Evolutionary conservation across 1,284 basidiomycete species (phyloP).

Genomic region (Rhizoctonia solani): DNA sequence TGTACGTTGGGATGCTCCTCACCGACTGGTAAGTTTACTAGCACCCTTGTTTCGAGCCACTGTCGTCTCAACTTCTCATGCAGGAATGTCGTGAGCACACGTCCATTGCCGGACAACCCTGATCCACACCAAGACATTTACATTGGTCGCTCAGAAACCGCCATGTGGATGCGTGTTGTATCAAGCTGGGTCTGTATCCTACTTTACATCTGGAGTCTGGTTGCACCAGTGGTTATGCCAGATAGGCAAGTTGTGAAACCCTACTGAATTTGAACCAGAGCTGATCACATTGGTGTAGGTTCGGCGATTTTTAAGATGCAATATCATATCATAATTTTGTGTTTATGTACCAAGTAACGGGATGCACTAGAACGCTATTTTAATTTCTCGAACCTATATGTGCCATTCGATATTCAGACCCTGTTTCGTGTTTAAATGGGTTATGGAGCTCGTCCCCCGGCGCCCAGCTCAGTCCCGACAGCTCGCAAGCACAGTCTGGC

Average conservation of each 20-base stretch:
- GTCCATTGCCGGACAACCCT: conserved; percentile 50
- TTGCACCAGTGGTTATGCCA: conserved; percentile 88
- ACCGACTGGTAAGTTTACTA: conserved; percentile 85
- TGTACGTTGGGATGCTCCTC: conserved; percentile 98
- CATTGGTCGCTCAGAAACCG: conserved; percentile 92
- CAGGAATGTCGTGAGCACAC: conserved; percentile 72
- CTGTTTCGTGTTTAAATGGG: neutral
- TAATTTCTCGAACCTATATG: neutral
- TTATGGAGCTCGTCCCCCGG: neutral
- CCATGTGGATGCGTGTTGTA: conserved; percentile 99
- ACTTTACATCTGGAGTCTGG: conserved; percentile 87
- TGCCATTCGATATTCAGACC: neutral
- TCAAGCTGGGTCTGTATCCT: conserved; percentile 93
- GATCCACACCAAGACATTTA: conserved; percentile 75
- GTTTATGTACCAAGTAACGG: conserved; percentile 6
- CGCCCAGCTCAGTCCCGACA: conserved; percentile 73
- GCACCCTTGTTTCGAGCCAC: conserved; percentile 30
- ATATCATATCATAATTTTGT: neutral
- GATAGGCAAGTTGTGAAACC: conserved; percentile 60
- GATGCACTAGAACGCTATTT: neutral
- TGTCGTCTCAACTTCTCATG: conserved; percentile 16
- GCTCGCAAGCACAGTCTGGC: conserved; percentile 71
- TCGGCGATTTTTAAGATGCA: conserved; percentile 7
- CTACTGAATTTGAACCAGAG: neutral
- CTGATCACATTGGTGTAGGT: neutral